These are phyloP conservation scores for Mesembryanthemum crystallinum DNA, from an alignment of 148 eudicot species.

Conservation along the genomic window DNA sequence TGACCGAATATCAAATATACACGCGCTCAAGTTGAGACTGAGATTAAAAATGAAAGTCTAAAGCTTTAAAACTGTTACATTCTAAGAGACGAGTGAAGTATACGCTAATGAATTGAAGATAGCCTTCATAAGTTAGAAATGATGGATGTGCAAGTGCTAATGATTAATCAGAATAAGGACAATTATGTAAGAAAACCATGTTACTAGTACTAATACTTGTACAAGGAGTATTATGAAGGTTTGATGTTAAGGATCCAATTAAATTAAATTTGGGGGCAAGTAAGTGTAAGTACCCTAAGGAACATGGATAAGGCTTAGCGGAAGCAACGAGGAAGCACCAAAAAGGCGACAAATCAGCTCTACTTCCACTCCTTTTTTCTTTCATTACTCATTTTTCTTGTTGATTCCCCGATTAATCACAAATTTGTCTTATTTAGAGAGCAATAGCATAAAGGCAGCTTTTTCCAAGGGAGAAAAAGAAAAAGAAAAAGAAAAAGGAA, in stretches of 20 bases:
- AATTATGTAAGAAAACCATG: no score
- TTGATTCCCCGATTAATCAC: not conserved
- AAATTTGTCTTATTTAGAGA: not conserved
- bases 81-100: no score
- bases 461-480: not conserved
- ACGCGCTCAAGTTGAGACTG: no score
- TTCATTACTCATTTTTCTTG: not conserved
- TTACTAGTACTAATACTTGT: no score
- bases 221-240: no score
- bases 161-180: no score
- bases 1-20: no score
- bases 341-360: not conserved
- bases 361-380: not conserved
- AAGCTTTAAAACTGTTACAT: no score
- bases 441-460: not conserved
- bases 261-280: not conserved
- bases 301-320: conserved; percentile 3
- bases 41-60: no score
- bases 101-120: no score
- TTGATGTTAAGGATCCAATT: not conserved
- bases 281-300: not conserved
- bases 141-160: no score
- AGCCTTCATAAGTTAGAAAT: no score
- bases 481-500: not conserved
- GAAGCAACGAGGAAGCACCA: conserved; percentile 3